phyloP scores from a whole-genome alignment of 352 stramenopile species.

The Phytopythium boreale region DNA sequence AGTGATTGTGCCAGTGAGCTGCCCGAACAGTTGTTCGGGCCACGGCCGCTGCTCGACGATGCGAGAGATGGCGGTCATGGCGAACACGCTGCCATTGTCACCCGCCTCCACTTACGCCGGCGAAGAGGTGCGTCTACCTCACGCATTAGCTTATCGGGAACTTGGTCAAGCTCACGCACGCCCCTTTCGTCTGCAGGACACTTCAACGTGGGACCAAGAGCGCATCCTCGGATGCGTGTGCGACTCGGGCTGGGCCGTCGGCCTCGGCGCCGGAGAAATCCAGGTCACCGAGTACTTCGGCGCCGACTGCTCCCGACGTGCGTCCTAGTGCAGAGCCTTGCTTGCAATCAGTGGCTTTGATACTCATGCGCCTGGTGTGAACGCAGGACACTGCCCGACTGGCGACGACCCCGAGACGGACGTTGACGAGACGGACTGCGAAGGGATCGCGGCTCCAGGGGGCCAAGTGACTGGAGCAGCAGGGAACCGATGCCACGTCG shows the following conservation, averaged over 20 bases:
- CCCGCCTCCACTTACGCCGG: slow-evolving; percentile 61
- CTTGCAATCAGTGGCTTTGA: not conserved
- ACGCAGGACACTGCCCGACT: slow-evolving; percentile 72
- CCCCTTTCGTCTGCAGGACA: slow-evolving; percentile 18
- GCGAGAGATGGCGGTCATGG: slow-evolving; percentile 62
- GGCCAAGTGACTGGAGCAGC: slow-evolving; percentile 33
- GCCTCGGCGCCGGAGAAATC: slow-evolving; percentile 59
- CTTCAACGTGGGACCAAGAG: slow-evolving; percentile 89
- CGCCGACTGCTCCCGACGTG: slow-evolving; percentile 80
- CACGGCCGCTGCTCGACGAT: slow-evolving; percentile 83
- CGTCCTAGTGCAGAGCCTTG: slow-evolving; percentile 4
- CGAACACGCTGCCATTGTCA: slow-evolving; percentile 66
- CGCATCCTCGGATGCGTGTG: slow-evolving; percentile 89
- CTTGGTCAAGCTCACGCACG: not conserved
- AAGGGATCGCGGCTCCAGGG: slow-evolving; percentile 34
- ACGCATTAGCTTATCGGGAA: not conserved
- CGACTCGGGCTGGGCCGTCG: slow-evolving; percentile 85
- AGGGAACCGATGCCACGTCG: slow-evolving; percentile 89
- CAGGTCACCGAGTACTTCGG: slow-evolving; percentile 89
- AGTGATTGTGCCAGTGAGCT: slow-evolving; percentile 31
- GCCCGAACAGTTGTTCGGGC: slow-evolving; percentile 68
- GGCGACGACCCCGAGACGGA: slow-evolving; percentile 73
- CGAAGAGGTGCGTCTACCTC: slow-evolving; percentile 21
- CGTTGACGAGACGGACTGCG: slow-evolving; percentile 77
- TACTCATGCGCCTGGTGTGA: not conserved